These are phyloP conservation scores for Clathrus columnatus DNA, from an alignment of 768 basidiomycete species.

Conservation along the genomic window DNA sequence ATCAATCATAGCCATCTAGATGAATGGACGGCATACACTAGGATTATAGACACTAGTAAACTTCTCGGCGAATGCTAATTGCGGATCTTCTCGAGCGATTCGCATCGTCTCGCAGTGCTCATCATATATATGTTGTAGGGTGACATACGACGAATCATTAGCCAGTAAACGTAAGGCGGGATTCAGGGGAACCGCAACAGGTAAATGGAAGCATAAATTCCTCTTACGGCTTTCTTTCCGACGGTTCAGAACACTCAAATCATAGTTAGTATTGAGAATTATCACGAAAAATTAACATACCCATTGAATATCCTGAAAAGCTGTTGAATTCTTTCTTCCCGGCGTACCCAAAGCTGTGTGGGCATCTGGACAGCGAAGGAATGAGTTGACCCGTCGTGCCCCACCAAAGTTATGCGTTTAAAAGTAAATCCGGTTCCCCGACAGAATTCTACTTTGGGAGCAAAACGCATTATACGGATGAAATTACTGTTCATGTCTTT, in stretches of 20 bases:
- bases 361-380: constrained; percentile 90
- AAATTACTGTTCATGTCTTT: constrained; percentile 92
- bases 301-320: constrained; percentile 41
- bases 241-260: constrained; percentile 60
- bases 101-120: constrained; percentile 69
- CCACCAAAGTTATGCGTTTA: constrained; percentile 86
- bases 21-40: background rate
- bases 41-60: constrained; percentile 44
- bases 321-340: constrained; percentile 90
- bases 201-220: constrained; percentile 86
- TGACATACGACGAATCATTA: constrained; percentile 85
- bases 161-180: constrained; percentile 80
- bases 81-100: constrained; percentile 79
- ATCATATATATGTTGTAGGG: constrained; percentile 91
- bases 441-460: constrained; percentile 82
- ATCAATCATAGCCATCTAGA: background rate
- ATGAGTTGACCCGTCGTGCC: constrained; percentile 81
- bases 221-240: constrained; percentile 92
- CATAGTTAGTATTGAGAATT: constrained; percentile 1
- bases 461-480: constrained; percentile 83
- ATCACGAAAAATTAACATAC: background rate
- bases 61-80: constrained; percentile 80
- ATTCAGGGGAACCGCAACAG: constrained; percentile 76
- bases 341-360: constrained; percentile 71
- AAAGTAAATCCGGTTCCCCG: constrained; percentile 79